phyloP scores from a whole-genome alignment of 1,284 basidiomycete species.

The Fomitopsis betulina region DNA sequence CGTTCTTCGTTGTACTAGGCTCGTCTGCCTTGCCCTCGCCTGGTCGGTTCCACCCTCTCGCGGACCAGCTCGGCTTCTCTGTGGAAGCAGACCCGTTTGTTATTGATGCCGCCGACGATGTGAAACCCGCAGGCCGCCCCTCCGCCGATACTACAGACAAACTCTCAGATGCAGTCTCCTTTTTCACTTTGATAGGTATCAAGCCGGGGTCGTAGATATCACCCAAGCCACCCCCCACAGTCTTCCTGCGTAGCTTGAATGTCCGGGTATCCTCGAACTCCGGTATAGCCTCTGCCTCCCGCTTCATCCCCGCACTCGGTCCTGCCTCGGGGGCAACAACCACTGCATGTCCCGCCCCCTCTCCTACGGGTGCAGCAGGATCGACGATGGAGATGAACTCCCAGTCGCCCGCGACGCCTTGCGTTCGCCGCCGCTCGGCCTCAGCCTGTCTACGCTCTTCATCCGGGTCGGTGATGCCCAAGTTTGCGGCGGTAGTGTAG shows the following conservation, averaged over 20 bases:
- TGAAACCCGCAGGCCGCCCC: neutral
- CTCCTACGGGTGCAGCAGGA: constrained; percentile 19
- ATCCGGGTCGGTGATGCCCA: constrained; percentile 78
- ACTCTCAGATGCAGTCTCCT: constrained; percentile 27
- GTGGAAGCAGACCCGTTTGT: constrained; percentile 10
- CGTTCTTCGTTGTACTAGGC: neutral
- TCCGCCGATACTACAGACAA: constrained; percentile 1
- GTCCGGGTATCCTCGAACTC: constrained; percentile 54
- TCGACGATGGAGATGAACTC: constrained; percentile 53
- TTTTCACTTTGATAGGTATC: constrained; percentile 58
- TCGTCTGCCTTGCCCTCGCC: constrained; percentile 16
- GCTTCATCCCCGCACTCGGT: constrained; percentile 20
- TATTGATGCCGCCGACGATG: neutral
- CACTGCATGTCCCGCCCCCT: constrained; percentile 1
- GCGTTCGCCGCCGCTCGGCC: constrained; percentile 50
- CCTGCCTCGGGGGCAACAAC: constrained; percentile 14
- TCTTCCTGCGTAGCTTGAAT: constrained; percentile 68
- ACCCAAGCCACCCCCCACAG: constrained; percentile 48
- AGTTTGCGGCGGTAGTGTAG: constrained; percentile 82
- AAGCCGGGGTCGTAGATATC: constrained; percentile 70
- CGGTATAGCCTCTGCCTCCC: constrained; percentile 25
- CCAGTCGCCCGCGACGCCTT: constrained; percentile 85
- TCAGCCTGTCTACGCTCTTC: constrained; percentile 54
- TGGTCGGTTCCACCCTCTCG: constrained; percentile 35
- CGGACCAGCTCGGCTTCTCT: constrained; percentile 31